Percentiles rank a stretch among this genome's conserved stretches.
Evolutionary conservation across 495 filamentous ascomycete species (phyloP).

Genomic region (Choiromyces venosus): DNA sequence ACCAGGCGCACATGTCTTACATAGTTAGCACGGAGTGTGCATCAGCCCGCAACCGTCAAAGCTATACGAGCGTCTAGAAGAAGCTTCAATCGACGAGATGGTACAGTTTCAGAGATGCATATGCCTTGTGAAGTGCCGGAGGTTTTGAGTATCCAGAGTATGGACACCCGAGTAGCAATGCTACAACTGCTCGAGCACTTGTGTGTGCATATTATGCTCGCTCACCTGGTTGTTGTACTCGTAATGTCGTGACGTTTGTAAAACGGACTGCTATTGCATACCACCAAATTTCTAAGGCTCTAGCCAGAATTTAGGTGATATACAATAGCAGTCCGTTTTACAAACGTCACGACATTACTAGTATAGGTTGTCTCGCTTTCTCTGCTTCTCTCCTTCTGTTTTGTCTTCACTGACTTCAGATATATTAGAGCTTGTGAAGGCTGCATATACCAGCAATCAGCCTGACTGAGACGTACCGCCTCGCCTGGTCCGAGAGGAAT

Average conservation of each 20-base stretch:
- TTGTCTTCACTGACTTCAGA: background rate
- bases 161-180: background rate
- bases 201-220: background rate
- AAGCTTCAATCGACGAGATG: background rate
- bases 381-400: background rate
- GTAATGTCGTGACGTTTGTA: no score
- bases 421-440: background rate
- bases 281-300: no score
- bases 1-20: background rate
- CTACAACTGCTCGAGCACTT: background rate
- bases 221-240: background rate
- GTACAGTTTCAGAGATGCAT: background rate
- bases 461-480: background rate
- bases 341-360: no score
- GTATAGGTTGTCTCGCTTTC: background rate
- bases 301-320: no score
- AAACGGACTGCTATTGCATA: no score
- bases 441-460: background rate
- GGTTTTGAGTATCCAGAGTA: background rate
- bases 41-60: background rate
- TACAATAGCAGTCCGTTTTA: no score
- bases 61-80: background rate
- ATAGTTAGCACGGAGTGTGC: background rate
- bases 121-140: background rate
- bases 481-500: background rate